Evolutionary conservation across 2,329 filamentous ascomycete genomes (phyloP), one percentile per base, ranked within the genome.

Genomic region (Aspergillus vadensis): DNA sequence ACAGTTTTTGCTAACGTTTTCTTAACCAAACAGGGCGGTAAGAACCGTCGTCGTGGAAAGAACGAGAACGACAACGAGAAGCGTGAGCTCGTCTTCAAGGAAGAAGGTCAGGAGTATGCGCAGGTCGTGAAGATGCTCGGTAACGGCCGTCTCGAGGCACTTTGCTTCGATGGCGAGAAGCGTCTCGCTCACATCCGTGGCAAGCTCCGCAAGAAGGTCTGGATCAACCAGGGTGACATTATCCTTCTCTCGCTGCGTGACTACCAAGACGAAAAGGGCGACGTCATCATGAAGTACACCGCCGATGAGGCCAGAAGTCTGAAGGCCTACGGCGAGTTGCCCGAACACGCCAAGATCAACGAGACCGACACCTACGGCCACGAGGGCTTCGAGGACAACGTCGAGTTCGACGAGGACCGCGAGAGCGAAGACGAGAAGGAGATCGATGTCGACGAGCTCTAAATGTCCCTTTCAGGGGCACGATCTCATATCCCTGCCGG

Each of bases 51-150:
- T 87, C 88, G 95, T 83, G 94, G 94, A 82, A 98, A 97, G 90
- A 96, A 96, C 86, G 92, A 96, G 83, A 96, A 95, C 82, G 95
- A 98, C 85, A 96, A 97, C 77, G 93, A 97, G 84, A 97, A 97
- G 86, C 93, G 94, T 80, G 94, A 98, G 81, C 86, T 98, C 74
- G 94, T 92, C 75, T 98, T 98, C 88, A 97, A 97, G 83, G 95
- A 98, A 80, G 94, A 98, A 76, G 94, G 94, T 69, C 94, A 98
- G 84, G 89, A 91, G 80, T 91, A 91, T 71, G 91, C 91, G 55
- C 91, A 95, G 81, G 91, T 95, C 70, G 82, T 93, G 71, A 97
- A 97, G 85, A 97, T 97, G 93, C 86, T 97, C 64, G 92, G 92
- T 68, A 97, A 97, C 85, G 92, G 93, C 69, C 91, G 93, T 71